Evolutionary conservation across 176 grass and related monocot species (phyloP).

Genomic region (Chrysopogon serrulatus): DNA sequence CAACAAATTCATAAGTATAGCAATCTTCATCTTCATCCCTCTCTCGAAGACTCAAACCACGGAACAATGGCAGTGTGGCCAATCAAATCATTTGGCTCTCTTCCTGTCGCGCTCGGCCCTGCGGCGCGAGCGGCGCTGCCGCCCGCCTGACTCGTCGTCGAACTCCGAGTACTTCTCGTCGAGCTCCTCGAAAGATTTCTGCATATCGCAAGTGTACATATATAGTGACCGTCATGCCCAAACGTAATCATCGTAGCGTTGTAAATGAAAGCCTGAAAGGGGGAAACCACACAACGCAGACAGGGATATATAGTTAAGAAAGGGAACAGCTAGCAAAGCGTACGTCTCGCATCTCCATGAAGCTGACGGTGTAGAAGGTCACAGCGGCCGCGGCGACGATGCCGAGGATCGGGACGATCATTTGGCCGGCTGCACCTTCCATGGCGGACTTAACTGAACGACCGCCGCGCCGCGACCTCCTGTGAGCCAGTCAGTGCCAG

Average conservation of each 20-base stretch:
- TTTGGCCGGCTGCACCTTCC: slow-evolving; percentile 42
- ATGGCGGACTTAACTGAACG: slow-evolving; percentile 1
- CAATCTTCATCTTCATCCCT: not conserved
- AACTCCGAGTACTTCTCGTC: slow-evolving; percentile 56
- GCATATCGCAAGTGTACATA: not conserved
- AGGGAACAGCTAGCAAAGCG: not conserved
- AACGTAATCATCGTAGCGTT: not conserved
- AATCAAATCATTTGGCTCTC: slow-evolving; percentile 25
- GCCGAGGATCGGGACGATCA: slow-evolving; percentile 56
- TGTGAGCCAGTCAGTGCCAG: slow-evolving; percentile 7
- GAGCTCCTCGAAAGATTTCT: slow-evolving; percentile 80
- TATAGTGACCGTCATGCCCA: not conserved
- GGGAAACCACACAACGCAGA: not conserved
- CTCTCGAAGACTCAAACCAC: not conserved
- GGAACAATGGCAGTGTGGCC: not conserved
- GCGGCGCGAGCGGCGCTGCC: slow-evolving; percentile 59
- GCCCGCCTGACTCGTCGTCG: slow-evolving; percentile 30
- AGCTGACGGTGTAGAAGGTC: slow-evolving; percentile 91
- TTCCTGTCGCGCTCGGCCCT: slow-evolving; percentile 57
- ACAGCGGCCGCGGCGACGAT: slow-evolving; percentile 60
- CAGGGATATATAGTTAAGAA: not conserved
- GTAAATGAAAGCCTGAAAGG: accelerated
- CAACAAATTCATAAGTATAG: not conserved
- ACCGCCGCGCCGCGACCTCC: not conserved
- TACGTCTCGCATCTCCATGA: slow-evolving; percentile 72